phyloP scores from a whole-genome alignment of 331 rosid genomes.

The Pyrus hybrid region DNA sequence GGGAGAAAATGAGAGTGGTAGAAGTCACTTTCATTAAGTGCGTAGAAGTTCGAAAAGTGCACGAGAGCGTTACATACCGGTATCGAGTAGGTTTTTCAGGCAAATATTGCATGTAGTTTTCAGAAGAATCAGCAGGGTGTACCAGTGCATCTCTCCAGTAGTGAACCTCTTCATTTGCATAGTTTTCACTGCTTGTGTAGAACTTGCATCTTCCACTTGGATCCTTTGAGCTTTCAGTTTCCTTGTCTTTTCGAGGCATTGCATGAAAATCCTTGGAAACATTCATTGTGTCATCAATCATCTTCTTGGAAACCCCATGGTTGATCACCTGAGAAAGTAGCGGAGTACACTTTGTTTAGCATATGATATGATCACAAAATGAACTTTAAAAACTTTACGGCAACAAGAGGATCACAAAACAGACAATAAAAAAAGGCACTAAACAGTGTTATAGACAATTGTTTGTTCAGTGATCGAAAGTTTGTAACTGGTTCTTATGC shows the following conservation, averaged over 20 bases:
- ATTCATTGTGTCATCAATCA: constrained; percentile 27
- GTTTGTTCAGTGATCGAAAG: no score
- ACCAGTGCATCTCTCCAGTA: constrained; percentile 55
- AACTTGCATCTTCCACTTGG: constrained; percentile 41
- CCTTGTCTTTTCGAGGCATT: constrained; percentile 30
- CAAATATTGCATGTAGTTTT: constrained; percentile 39
- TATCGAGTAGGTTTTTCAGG: constrained; percentile 52
- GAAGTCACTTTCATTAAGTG: no score
- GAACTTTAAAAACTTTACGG: neutral
- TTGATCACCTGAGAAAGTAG: constrained; percentile 39
- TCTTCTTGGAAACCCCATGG: constrained; percentile 37
- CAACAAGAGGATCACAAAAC: no score
- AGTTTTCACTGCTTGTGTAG: constrained; percentile 47
- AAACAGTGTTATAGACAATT: no score
- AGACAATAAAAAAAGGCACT: no score
- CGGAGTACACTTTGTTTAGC: neutral
- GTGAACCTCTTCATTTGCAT: constrained; percentile 21
- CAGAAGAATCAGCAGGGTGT: constrained; percentile 42
- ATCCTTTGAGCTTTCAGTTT: constrained; percentile 25
- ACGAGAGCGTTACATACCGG: constrained; percentile 20
- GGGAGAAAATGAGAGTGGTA: no score
- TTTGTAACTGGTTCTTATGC: no score
- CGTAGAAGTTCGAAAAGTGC: no score
- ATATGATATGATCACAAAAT: neutral
- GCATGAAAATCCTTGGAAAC: constrained; percentile 38